These are phyloP conservation scores for Leishmania major DNA, from an alignment of 208 protist genomes.

Conservation along the genomic window DNA sequence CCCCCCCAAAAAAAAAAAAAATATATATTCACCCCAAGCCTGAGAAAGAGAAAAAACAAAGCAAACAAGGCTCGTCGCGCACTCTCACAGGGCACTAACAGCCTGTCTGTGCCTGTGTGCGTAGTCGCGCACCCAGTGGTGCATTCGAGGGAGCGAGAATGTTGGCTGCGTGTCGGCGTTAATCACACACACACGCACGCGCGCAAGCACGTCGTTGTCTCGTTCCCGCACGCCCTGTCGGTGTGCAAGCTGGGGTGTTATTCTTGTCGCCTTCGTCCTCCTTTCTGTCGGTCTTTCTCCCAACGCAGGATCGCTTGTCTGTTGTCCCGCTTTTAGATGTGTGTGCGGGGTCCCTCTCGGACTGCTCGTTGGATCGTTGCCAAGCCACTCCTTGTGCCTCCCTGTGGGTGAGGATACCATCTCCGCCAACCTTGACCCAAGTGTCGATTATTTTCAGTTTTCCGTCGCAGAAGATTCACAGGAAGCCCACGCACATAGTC, in stretches of 20 bases:
- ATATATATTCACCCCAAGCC: not conserved
- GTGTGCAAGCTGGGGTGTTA: not conserved
- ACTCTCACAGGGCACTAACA: not conserved
- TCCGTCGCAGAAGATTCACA: not conserved
- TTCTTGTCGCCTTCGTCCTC: not conserved
- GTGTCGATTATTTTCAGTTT: not conserved
- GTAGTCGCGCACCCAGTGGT: not conserved
- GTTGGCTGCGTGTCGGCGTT: too few relatives aligned
- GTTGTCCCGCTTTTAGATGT: not conserved
- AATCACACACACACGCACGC: too few relatives aligned
- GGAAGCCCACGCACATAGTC: not conserved
- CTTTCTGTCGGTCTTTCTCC: not conserved
- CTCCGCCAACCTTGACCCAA: not conserved
- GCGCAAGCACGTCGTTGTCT: too few relatives aligned
- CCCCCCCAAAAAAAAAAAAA: too few relatives aligned
- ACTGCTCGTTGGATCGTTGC: not conserved
- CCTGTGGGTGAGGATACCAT: not conserved
- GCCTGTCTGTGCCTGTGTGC: not conserved
- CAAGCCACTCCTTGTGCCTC: not conserved
- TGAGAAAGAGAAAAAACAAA: not conserved
- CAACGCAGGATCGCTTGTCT: constrained; percentile 7
- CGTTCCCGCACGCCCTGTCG: too few relatives aligned
- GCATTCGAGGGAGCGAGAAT: too few relatives aligned
- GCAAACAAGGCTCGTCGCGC: not conserved
- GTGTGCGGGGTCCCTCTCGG: not conserved